Conservation (phyloP, 495 filamentous ascomycete species). For the Xylaria palmicola region DNA sequence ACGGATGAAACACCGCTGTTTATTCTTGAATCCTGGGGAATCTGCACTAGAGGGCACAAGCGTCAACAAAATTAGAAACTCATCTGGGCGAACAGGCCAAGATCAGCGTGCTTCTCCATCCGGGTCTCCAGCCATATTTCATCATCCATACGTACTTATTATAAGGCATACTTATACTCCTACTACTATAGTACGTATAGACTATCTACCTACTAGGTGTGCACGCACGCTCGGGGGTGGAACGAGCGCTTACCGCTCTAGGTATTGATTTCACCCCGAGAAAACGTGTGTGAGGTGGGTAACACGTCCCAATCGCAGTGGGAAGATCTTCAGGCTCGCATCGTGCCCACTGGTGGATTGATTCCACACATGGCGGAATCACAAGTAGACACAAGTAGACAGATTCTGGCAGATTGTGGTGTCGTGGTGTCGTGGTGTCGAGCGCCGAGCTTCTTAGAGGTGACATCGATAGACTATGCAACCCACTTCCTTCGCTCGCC, state of each 20-base stretch:
- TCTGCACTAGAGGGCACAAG: slow-evolving; percentile 6
- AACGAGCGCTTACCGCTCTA: slow-evolving; percentile 1
- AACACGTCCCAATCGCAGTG: neutral
- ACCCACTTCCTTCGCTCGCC: neutral
- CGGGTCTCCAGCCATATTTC: too few species aligned
- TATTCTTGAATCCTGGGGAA: neutral
- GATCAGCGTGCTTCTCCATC: slow-evolving; percentile 1
- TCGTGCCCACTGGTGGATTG: neutral
- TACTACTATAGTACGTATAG: too few species aligned
- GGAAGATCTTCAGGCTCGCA: neutral
- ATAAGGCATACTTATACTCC: too few species aligned
- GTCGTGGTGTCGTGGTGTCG: neutral
- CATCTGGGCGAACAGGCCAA: neutral
- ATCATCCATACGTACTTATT: too few species aligned
- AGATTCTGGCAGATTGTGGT: neutral
- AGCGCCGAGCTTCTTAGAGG: neutral
- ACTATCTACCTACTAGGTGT: too few species aligned
- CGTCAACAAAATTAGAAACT: slow-evolving; percentile 8
- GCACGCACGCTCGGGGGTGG: too few species aligned
- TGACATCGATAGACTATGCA: neutral
- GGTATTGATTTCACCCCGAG: neutral
- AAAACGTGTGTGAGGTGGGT: slow-evolving; percentile 5
- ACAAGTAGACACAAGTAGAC: neutral
- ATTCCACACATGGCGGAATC: too few species aligned
- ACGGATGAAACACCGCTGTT: neutral